Percentiles rank a stretch among this genome's conserved stretches.
Evolutionary conservation across 768 basidiomycete genomes (phyloP).

Genomic region (Phlebiopsis gigantea): DNA sequence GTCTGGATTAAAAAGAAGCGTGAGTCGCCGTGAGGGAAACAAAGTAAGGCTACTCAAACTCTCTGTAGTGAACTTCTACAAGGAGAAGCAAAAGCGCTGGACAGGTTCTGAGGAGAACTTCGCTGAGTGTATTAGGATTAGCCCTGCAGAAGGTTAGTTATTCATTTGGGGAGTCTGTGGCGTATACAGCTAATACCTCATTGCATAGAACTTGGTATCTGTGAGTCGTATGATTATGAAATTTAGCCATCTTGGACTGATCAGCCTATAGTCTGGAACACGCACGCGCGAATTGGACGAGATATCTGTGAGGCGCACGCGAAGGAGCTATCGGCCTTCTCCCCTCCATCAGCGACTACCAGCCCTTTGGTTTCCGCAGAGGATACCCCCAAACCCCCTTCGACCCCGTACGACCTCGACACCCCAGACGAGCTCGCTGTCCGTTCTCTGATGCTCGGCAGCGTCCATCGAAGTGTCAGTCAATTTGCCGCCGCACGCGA

Average conservation of each 20-base stretch:
- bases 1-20: slow-evolving; percentile 74
- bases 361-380: slow-evolving; percentile 6
- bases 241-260: too few species aligned
- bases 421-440: slow-evolving; percentile 67
- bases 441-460: slow-evolving; percentile 64
- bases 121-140: slow-evolving; percentile 55
- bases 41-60: too few species aligned
- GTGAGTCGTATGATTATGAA: slow-evolving; percentile 42
- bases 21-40: too few species aligned
- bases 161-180: background rate
- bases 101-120: slow-evolving; percentile 49
- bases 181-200: background rate
- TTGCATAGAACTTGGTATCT: slow-evolving; percentile 58
- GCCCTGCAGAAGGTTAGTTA: slow-evolving; percentile 62
- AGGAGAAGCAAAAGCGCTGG: slow-evolving; percentile 54
- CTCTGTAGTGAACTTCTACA: slow-evolving; percentile 65
- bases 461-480: slow-evolving; percentile 54
- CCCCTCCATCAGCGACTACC: slow-evolving; percentile 37
- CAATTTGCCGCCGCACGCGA: slow-evolving; percentile 38
- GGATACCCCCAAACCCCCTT: background rate
- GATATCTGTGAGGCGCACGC: slow-evolving; percentile 56
- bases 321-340: slow-evolving; percentile 41
- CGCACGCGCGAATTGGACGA: slow-evolving; percentile 53
- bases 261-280: slow-evolving; percentile 85
- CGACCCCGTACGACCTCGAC: slow-evolving; percentile 41